Conservation (phyloP, 2,329 filamentous ascomycete genomes). For the Gaeumannomyces sp. region DNA sequence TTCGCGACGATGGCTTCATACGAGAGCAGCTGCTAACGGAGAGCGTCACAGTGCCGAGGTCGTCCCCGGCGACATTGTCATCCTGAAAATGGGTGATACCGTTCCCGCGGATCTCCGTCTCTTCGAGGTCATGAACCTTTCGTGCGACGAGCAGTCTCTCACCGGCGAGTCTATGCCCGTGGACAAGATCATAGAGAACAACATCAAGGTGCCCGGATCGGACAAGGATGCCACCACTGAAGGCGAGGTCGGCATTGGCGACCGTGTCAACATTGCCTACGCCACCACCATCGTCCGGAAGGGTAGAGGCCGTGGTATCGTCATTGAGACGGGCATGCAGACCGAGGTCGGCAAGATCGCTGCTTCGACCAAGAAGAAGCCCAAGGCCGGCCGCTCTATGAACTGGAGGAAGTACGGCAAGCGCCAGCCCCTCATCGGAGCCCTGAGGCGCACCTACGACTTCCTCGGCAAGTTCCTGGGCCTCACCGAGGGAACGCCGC, state of each 20-base stretch:
- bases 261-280: conserved; percentile 69
- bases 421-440: conserved; percentile 32
- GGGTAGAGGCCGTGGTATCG: conserved; percentile 66
- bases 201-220: conserved; percentile 36
- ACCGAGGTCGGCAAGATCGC: conserved; percentile 74
- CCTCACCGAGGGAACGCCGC: conserved; percentile 64
- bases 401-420: conserved; percentile 37
- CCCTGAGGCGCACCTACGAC: conserved; percentile 33
- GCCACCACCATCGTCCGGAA: conserved; percentile 68
- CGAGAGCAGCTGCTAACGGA: neutral
- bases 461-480: conserved; percentile 45
- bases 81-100: conserved; percentile 65
- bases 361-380: conserved; percentile 49
- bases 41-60: conserved; percentile 45
- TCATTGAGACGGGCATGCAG: conserved; percentile 66
- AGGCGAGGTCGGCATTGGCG: conserved; percentile 57
- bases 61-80: conserved; percentile 65
- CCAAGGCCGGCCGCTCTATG: conserved; percentile 37
- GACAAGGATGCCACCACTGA: conserved; percentile 39
- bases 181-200: conserved; percentile 54
- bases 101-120: conserved; percentile 67
- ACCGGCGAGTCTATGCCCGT: conserved; percentile 72
- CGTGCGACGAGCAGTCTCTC: conserved; percentile 71
- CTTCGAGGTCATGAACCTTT: conserved; percentile 70
- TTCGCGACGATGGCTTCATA: neutral